These are phyloP conservation scores for Atkinsonella hypoxylon DNA, from an alignment of 2,329 filamentous ascomycete species.

Conservation along the genomic window DNA sequence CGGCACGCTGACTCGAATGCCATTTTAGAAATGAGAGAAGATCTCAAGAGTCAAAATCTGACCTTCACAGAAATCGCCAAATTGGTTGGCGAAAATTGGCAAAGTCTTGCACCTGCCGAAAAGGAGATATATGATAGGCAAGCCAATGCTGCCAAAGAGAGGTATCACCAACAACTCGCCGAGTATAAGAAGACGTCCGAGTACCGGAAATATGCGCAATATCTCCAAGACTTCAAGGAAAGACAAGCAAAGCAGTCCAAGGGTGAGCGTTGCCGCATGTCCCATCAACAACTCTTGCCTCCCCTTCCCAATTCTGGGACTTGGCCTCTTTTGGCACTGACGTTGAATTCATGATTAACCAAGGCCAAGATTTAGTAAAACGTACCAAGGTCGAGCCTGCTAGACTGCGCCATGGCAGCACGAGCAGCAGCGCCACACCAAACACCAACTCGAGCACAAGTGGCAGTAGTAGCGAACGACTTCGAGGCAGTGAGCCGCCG, in stretches of 20 bases:
- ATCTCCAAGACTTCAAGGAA: conserved; percentile 66
- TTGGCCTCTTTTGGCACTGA: no score
- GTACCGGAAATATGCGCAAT: conserved; percentile 57
- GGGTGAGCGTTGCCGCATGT: conserved; percentile 28
- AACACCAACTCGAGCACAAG: conserved; percentile 28
- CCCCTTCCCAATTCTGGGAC: no score
- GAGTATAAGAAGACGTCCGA: conserved; percentile 68
- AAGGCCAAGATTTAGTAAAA: conserved; percentile 32
- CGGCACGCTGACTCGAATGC: not conserved
- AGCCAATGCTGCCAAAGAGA: conserved; percentile 63
- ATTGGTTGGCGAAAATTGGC: conserved; percentile 72
- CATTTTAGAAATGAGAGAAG: conserved; percentile 57
- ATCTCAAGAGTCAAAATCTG: conserved; percentile 62
- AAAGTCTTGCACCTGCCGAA: conserved; percentile 52
- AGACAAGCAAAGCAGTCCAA: conserved; percentile 50
- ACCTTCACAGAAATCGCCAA: conserved; percentile 79
- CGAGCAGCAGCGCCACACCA: conserved; percentile 28
- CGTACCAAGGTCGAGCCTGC: conserved; percentile 32
- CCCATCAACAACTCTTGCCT: no score
- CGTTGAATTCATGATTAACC: not conserved
- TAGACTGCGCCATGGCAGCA: conserved; percentile 25
- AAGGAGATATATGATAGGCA: conserved; percentile 64
- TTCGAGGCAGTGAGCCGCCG: conserved; percentile 36
- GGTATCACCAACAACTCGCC: conserved; percentile 58
- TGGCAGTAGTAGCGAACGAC: conserved; percentile 35